Conservation (phyloP, 495 filamentous ascomycete species). For the Trichoderma orchidacearum region DNA sequence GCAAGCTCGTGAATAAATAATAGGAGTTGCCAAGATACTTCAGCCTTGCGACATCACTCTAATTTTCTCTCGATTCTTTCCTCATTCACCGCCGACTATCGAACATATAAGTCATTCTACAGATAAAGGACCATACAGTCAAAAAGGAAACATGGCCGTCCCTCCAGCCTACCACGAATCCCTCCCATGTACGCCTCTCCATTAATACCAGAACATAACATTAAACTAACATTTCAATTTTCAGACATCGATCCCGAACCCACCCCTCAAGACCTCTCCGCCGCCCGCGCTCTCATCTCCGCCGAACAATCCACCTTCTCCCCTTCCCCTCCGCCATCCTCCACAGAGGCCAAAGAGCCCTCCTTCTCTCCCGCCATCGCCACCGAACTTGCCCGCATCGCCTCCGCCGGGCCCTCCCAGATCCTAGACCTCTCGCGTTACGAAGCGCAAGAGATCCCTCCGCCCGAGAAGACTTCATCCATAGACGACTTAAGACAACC, state of each 20-base stretch:
- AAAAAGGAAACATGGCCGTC: not conserved
- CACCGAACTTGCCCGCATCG: conserved; percentile 38
- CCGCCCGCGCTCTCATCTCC: conserved; percentile 50
- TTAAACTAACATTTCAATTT: not conserved
- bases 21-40: not conserved
- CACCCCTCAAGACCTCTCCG: conserved; percentile 39
- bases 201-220: conserved; percentile 2
- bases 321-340: conserved; percentile 28
- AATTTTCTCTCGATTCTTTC: not conserved
- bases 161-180: conserved; percentile 47
- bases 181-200: conserved; percentile 52
- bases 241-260: conserved; percentile 61
- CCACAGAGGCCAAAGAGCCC: conserved; percentile 5
- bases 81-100: not conserved
- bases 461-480: not conserved
- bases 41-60: not conserved
- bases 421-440: conserved; percentile 77
- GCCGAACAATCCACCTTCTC: conserved; percentile 31
- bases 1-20: not conserved
- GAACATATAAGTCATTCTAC: not conserved
- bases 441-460: conserved; percentile 39
- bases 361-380: conserved; percentile 48
- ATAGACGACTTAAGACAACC: not conserved
- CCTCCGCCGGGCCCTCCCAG: conserved; percentile 32
- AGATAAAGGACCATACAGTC: not conserved